These are phyloP conservation scores for Stylonectria norvegica DNA, from an alignment of 2,329 filamentous ascomycete species.

Conservation along the genomic window DNA sequence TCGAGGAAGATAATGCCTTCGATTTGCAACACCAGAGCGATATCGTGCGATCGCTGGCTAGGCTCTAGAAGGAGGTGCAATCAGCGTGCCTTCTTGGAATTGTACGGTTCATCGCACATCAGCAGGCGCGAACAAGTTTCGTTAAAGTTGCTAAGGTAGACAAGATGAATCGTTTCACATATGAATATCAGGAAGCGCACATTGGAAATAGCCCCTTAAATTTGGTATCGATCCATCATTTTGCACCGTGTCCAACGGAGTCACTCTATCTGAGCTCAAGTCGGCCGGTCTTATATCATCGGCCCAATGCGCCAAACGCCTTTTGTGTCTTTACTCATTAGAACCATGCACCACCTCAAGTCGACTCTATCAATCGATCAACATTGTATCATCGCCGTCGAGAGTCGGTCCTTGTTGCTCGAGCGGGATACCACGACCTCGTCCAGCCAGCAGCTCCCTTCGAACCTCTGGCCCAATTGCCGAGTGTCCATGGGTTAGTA, in stretches of 20 bases:
- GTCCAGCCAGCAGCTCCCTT: conserved; percentile 80
- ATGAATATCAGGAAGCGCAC: too few species aligned
- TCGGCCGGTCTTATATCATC: conserved; percentile 19
- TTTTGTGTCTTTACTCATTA: conserved; percentile 23
- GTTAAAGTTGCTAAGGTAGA: too few species aligned
- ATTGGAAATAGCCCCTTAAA: conserved; percentile 13
- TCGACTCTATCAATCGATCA: conserved; percentile 52
- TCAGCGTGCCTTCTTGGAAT: too few species aligned
- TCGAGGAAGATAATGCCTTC: too few species aligned
- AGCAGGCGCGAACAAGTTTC: too few species aligned
- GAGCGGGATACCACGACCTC: conserved; percentile 71
- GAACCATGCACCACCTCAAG: conserved; percentile 10
- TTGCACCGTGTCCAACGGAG: conserved; percentile 15
- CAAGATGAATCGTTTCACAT: too few species aligned
- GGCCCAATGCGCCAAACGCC: conserved; percentile 25
- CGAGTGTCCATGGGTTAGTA: conserved; percentile 80
- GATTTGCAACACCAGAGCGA: too few species aligned
- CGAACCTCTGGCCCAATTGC: conserved; percentile 89
- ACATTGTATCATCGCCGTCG: conserved; percentile 90
- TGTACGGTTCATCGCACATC: too few species aligned
- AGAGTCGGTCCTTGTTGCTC: conserved; percentile 54
- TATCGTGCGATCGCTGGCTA: too few species aligned
- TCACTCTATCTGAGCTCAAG: conserved; percentile 22
- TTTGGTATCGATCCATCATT: conserved; percentile 25
- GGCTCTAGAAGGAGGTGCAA: too few species aligned